A percentile compares a stretch with the other conserved stretches of the same genome.
These are phyloP conservation scores for Craspedostauros australis DNA, from an alignment of 108 stramenopile genomes.

Conservation along the genomic window DNA sequence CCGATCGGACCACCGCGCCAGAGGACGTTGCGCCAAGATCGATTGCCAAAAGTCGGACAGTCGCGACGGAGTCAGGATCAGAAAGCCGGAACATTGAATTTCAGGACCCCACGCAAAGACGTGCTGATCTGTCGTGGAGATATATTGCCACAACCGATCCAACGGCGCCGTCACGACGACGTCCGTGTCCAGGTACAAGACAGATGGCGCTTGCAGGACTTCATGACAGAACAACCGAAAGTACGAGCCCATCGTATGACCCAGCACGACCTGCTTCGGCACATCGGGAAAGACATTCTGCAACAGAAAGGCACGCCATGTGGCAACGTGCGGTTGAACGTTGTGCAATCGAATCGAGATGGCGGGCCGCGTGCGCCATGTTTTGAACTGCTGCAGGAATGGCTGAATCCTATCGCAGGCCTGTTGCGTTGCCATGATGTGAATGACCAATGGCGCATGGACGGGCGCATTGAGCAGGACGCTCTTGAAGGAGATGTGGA, in stretches of 20 bases:
- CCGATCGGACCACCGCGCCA: neutral
- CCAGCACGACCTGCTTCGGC: too few relatives aligned
- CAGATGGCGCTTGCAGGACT: neutral
- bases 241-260: constrained; percentile 9
- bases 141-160: neutral
- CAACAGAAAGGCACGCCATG: neutral
- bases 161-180: constrained; percentile 12
- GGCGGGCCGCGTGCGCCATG: constrained; percentile 1
- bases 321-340: neutral
- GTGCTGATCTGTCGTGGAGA: neutral
- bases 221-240: constrained; percentile 14
- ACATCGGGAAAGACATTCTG: neutral
- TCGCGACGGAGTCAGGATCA: constrained; percentile 2
- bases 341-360: constrained; percentile 10
- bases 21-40: neutral
- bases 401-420: too few relatives aligned
- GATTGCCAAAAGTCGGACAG: neutral
- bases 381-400: neutral
- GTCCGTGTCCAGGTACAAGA: constrained; percentile 15
- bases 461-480: constrained; percentile 16
- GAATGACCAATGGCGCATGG: constrained; percentile 1
- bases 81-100: constrained; percentile 10
- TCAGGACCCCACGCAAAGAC: constrained; percentile 10
- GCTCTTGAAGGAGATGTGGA: constrained; percentile 17
- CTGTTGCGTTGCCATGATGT: constrained; percentile 12